A percentile compares a stretch with the other conserved stretches of the same genome.
Evolutionary conservation across 257 asterid genomes (phyloP).

Genomic region (Salvia rosmarinus): DNA sequence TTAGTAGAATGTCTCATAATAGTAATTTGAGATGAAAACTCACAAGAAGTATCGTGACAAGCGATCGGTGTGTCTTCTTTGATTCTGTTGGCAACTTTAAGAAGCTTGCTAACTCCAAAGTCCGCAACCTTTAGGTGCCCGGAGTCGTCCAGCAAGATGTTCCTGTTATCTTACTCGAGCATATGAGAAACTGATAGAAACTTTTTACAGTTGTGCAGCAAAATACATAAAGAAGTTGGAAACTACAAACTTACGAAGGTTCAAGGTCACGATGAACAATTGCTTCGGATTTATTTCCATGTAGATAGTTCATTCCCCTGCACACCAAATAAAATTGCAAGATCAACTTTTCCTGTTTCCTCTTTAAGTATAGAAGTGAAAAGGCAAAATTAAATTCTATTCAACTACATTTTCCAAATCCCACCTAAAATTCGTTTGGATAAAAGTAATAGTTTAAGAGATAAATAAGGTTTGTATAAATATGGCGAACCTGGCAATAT

Average conservation of each 20-base stretch:
- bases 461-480: background rate
- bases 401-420: background rate
- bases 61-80: conserved; percentile 68
- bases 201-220: background rate
- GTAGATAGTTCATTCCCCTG: conserved; percentile 97
- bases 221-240: conserved; percentile 20
- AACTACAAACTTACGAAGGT: conserved; percentile 75
- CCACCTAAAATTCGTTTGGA: conserved; percentile 1
- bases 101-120: conserved; percentile 90
- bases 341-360: conserved; percentile 1
- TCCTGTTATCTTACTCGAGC: conserved; percentile 59
- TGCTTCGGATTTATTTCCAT: conserved; percentile 76
- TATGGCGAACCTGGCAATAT: conserved; percentile 78
- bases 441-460: background rate
- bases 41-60: conserved; percentile 69
- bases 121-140: conserved; percentile 98
- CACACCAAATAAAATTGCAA: conserved; percentile 32
- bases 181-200: conserved; percentile 30
- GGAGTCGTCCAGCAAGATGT: conserved; percentile 89
- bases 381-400: background rate
- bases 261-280: conserved; percentile 94
- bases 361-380: background rate
- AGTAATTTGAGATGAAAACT: conserved; percentile 40
- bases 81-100: conserved; percentile 69
- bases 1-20: background rate